Evolutionary conservation across 2,329 filamentous ascomycete species (phyloP), one percentile per base, ranked within the genome.

Genomic region (Diaporthe helianthi): DNA sequence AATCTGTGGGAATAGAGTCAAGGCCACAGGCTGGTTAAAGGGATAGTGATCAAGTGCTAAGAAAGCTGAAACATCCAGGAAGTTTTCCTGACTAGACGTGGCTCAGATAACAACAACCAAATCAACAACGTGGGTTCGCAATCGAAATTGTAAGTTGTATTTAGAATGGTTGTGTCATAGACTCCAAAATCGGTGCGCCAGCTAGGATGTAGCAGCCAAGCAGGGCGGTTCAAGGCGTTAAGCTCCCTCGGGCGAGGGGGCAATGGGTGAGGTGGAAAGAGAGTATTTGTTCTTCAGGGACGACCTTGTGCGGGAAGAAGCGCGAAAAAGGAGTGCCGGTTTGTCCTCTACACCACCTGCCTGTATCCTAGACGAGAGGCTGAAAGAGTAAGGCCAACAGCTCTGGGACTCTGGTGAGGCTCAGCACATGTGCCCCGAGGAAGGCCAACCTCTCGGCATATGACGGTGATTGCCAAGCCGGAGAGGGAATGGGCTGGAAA

Each of bases 131-230:
- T 33, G 41, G 41, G 58, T 47, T n/a, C n/a, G n/a, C n/a, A n/a
- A n/a, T n/a, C n/a, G n/a, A n/a, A n/a, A n/a, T n/a, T 47, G 12
- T 19, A 24, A 31, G 58, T 47, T 61, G 54, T 24, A 38, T 49
- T 69, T 44, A 41, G 41, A 69, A 60, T 69, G 51, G 22, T 66
- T 55, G 67, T 69, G 67, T 69, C 67, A 69, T 69, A 66, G 67
- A 69, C 67, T 69, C 33, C 41, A 46, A 55, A 53, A 31, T 38
- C 26, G 52, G 41, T 52, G 65, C 61, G 33, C 52, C 61, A 66
- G 53, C 67, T 64, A 38, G 67, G 61, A 69, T 66, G 61, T 58
- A 58, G 36, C 61, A 52, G 61, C 26, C 38, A 58, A 47, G 61
- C 49, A 65, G 41, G 19, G 36, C 51, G 26, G 19, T 26, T 46